Evolutionary conservation across 164 flowering plant species (phyloP), one percentile per base, ranked within the genome.

Genomic region (Sedum album): DNA sequence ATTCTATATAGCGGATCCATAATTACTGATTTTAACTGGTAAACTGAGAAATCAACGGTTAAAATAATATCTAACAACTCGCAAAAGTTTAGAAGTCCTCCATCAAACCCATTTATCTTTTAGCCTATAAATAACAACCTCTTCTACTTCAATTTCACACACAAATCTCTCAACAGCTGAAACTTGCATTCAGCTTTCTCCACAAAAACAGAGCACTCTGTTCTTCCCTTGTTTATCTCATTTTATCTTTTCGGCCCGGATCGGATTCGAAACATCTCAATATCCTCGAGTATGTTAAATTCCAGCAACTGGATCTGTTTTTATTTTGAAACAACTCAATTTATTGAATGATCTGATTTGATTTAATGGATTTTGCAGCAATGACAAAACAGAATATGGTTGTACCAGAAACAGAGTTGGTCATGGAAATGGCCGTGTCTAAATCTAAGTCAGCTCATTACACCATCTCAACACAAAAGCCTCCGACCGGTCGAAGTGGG

Each of bases 301-400:
- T 21, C 60, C 36, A 60, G 46, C 68, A 44, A 73, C 68, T 75
- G 72, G 74, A 71, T 76, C 39, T 36, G 65, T 42, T 60, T 48
- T 31, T 10, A 2, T 61, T 69, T 33, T 21, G 15, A 53, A 53
- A 53, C 46, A 42, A 42, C 46, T 55, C 0, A 21, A 13, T 7
- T 1, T 55, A 31, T 23, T 28, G 8, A 51, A 13, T 46, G 39
- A 21, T 49, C 57, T 49, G 57, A 14, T 44, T 44, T 15, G 15
- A 44, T 44, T 49, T 25, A 49, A 26, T 33, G 31, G 28, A 3
- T 14, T 39, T 31, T 5, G 8, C 11, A 31, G 1, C 8, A 44
- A 79, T 74, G 80, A 72, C 77, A 20, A 67, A 74, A 63, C 74
- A 74, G 66, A 76, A 76, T 69, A 81, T 74, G 65, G 67, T 74